These are phyloP conservation scores for Triticum aestivum DNA, from an alignment of 176 grass and related monocot species.

Conservation along the genomic window DNA sequence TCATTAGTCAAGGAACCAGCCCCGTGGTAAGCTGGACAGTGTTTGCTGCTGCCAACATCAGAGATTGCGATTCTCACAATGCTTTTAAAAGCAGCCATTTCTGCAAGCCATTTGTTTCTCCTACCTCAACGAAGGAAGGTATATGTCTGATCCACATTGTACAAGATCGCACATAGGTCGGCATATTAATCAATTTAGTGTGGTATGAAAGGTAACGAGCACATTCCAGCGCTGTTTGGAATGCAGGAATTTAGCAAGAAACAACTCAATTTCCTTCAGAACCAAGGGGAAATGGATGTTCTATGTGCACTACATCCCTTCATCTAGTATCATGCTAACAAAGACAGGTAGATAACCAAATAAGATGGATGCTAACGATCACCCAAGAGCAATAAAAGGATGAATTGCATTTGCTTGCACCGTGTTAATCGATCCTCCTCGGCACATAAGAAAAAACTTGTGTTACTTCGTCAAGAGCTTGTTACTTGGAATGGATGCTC, in stretches of 20 bases:
- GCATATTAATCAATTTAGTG: not conserved
- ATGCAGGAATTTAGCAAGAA: not conserved
- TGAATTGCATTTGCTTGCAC: not conserved
- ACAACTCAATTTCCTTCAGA: not conserved
- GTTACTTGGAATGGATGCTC: not conserved
- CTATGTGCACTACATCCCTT: not conserved
- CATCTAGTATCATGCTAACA: not conserved
- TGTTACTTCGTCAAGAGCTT: not conserved
- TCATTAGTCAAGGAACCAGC: not conserved
- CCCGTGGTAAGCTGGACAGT: not conserved
- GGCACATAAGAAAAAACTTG: not conserved
- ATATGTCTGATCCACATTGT: not conserved
- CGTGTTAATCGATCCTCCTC: not conserved
- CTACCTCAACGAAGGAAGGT: not conserved
- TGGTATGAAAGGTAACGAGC: not conserved
- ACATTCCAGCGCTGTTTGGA: not conserved
- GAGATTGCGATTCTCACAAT: not conserved
- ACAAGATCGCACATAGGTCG: not conserved
- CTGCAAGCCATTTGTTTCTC: not conserved
- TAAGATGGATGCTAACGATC: not conserved
- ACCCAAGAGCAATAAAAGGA: not conserved
- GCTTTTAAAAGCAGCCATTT: not conserved
- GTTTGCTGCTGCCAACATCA: not conserved
- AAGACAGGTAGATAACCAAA: conserved; percentile 7
- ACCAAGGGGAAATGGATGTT: not conserved